Base-by-base conservation (phyloP, 495 filamentous ascomycete genomes). In the Choiromyces venosus region DNA sequence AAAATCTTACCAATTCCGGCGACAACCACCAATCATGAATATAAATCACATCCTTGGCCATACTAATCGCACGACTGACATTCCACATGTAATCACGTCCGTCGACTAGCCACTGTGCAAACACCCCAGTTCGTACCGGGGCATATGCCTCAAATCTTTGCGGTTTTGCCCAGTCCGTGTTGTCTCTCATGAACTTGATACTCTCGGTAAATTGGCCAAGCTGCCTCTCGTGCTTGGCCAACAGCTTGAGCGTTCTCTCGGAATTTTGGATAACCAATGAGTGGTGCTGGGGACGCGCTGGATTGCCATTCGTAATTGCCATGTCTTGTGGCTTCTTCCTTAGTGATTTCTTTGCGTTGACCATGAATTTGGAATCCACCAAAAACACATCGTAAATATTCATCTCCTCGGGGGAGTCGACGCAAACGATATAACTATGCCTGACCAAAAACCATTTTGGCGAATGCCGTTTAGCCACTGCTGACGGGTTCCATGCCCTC, bases 11-110 rank as follows among this genome's bases (percentile, higher is more conserved):
- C 37, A 99, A 83, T 82, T 99, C 95, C 7, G 95, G 95, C 77
- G 92, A 97, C 70, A 99, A 81, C 95, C 95, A 99, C 95, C 95
- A 99, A 82, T 97, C 95, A 82, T 99, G 95, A 68, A 99, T 99
- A 82, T 98, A 98, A 73, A 99, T 93, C 46, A 99, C 95, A 85
- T 99, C 96, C 80, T 92, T 92, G 16, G 95, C 95, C 89, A 97
- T 97, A 82, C 91, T 97, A 82, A 99, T 97, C 2, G 95, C 95
- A 68, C 95, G 88, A 8, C 93, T 97, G 9, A 98, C 94, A 78
- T 97, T 94, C 95, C 95, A 99, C 94, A 98, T 98, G 83, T 98
- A 94, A 80, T 99, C 95, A 67, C 95, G 88, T 19, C 92, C 95
- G 83, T 99, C 95, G 3, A 99, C 95, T 8, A 99, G 86, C 95